phyloP scores from a whole-genome alignment of 139 green algal genomes.

The Haematococcus lacustris region DNA sequence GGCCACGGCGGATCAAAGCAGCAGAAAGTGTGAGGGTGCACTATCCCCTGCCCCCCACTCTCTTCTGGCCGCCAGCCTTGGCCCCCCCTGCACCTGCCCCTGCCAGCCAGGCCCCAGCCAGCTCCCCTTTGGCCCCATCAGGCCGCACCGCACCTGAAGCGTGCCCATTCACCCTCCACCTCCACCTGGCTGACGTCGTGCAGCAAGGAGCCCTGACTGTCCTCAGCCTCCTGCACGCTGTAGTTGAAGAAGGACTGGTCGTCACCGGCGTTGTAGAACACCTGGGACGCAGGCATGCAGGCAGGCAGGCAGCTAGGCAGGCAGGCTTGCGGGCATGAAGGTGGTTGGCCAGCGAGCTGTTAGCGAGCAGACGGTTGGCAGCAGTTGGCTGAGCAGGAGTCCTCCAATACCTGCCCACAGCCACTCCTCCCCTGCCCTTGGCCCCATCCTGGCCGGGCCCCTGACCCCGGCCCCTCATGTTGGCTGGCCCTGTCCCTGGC shows the following conservation, averaged over 20 bases:
- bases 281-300: background rate
- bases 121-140: no score
- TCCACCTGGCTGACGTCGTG: conserved; percentile 69
- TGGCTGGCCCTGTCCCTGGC: background rate
- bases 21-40: no score
- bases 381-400: background rate
- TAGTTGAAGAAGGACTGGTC: conserved; percentile 64
- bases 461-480: background rate
- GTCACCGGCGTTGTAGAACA: conserved; percentile 31
- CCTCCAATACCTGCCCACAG: background rate
- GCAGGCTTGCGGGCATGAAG: background rate
- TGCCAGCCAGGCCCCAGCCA: no score
- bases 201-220: conserved; percentile 38
- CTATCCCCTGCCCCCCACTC: no score
- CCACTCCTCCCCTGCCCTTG: background rate
- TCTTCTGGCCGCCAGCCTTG: no score
- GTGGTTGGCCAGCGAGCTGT: background rate
- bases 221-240: conserved; percentile 24
- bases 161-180: conserved; percentile 39
- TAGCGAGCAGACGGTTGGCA: background rate
- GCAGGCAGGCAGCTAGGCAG: background rate
- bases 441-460: background rate
- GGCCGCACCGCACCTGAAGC: conserved; percentile 58
- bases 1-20: no score
- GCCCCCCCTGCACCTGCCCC: no score